A percentile compares a stretch with the other conserved stretches of the same genome.
These are phyloP conservation scores for Monosporascus sp. DNA, from an alignment of 2,329 filamentous ascomycete species.

Conservation along the genomic window DNA sequence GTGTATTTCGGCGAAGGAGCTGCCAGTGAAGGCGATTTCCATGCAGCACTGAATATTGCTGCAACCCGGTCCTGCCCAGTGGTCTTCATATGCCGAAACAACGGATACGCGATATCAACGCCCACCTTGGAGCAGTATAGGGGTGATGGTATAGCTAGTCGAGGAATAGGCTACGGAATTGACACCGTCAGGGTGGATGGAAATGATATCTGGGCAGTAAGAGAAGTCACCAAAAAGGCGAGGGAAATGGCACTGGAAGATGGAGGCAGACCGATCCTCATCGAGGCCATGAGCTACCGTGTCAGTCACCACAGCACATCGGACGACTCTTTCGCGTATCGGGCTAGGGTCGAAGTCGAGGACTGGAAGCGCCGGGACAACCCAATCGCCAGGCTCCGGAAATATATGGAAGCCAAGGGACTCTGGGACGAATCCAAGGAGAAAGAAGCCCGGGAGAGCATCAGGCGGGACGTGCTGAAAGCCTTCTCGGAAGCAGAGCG, in stretches of 20 bases:
- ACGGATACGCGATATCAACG: conserved; percentile 86
- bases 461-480: conserved; percentile 70
- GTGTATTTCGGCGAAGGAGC: conserved; percentile 92
- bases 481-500: conserved; percentile 81
- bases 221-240: conserved; percentile 72
- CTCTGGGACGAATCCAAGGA: conserved; percentile 85
- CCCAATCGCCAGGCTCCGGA: conserved; percentile 75
- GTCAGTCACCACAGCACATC: conserved; percentile 95
- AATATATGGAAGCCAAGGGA: conserved; percentile 80
- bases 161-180: conserved; percentile 88
- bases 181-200: conserved; percentile 88
- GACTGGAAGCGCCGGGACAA: conserved; percentile 92
- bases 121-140: conserved; percentile 87
- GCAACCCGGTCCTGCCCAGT: conserved; percentile 83
- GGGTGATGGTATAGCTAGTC: conserved; percentile 82
- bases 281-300: conserved; percentile 98
- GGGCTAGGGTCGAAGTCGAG: conserved; percentile 87
- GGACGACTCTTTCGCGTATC: conserved; percentile 95
- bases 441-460: conserved; percentile 58
- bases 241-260: conserved; percentile 71
- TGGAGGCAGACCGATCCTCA: conserved; percentile 76
- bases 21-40: conserved; percentile 87
- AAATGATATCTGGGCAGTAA: conserved; percentile 89
- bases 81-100: conserved; percentile 88
- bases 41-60: conserved; percentile 85